Conservation (phyloP, 371 early-diverging fungal species). For the Umbelopsis sp. region DNA sequence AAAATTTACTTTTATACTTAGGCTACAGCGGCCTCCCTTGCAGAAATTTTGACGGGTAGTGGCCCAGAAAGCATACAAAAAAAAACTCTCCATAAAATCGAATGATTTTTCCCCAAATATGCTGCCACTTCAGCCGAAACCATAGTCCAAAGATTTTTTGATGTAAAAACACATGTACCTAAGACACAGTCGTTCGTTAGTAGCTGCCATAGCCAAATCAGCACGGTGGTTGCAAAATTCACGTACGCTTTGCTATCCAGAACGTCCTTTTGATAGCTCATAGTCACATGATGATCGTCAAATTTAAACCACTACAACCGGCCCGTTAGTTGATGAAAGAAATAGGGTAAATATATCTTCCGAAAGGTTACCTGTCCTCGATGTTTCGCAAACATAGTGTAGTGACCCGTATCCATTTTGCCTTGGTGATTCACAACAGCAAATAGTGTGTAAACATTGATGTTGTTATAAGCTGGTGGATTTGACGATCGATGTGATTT, state of each 20-base stretch:
- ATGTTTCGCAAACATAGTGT: conserved; percentile 80
- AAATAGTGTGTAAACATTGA: conserved; percentile 84
- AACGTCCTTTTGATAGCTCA: conserved; percentile 75
- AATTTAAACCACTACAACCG: conserved; percentile 82
- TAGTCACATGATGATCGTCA: conserved; percentile 85
- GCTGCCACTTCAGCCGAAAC: conserved; percentile 16
- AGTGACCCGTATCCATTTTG: conserved; percentile 92
- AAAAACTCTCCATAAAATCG: background rate
- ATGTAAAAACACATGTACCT: conserved; percentile 93
- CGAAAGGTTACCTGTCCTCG: conserved; percentile 68
- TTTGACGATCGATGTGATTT: background rate
- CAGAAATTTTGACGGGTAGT: background rate
- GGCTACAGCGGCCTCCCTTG: background rate
- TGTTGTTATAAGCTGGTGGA: conserved; percentile 42
- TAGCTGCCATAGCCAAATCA: background rate
- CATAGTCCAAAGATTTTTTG: conserved; percentile 68
- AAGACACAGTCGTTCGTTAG: conserved; percentile 22
- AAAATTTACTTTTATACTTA: too few species aligned
- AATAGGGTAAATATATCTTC: conserved; percentile 3
- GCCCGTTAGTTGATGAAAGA: background rate
- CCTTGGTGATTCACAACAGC: conserved; percentile 93
- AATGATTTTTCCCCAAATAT: background rate
- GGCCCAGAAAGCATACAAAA: background rate
- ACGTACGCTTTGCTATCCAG: conserved; percentile 77
- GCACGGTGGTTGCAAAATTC: background rate